Evolutionary conservation across 768 basidiomycete species (phyloP).

Genomic region (Cantharellus anzutake): DNA sequence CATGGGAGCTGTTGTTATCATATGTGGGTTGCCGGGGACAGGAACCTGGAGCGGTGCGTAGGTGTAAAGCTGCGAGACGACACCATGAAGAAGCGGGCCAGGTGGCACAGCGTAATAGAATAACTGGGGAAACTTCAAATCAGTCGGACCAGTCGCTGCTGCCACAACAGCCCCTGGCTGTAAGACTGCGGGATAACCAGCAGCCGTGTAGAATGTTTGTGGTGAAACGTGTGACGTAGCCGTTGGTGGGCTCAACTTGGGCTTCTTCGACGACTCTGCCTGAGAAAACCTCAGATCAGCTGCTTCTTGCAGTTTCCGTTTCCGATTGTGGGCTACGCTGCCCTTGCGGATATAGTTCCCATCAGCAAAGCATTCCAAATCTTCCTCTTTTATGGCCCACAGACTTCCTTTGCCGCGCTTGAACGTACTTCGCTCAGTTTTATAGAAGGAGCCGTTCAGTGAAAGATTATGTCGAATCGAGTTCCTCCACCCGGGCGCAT

Average conservation of each 20-base stretch:
- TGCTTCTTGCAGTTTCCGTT: conserved; percentile 1
- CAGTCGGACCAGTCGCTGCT: too few species aligned
- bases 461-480: conserved; percentile 93
- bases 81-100: too few species aligned
- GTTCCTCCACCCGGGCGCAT: conserved; percentile 94
- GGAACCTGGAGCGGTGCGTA: too few species aligned
- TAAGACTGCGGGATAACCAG: too few species aligned
- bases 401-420: conserved; percentile 55
- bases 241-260: not conserved
- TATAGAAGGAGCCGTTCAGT: conserved; percentile 80
- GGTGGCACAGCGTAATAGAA: too few species aligned
- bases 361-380: conserved; percentile 62
- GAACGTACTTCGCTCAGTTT: conserved; percentile 47
- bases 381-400: conserved; percentile 76
- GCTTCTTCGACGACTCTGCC: not conserved
- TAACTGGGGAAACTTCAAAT: too few species aligned
- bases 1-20: too few species aligned
- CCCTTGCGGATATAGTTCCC: conserved; percentile 35
- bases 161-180: too few species aligned
- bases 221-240: not conserved
- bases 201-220: too few species aligned
- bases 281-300: not conserved
- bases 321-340: conserved; percentile 12
- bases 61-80: too few species aligned
- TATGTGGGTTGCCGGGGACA: too few species aligned